Percentiles rank a stretch among this genome's conserved stretches.
Evolutionary conservation across 2,329 filamentous ascomycete species (phyloP).

Genomic region (Coccinonectria pachysandricola): DNA sequence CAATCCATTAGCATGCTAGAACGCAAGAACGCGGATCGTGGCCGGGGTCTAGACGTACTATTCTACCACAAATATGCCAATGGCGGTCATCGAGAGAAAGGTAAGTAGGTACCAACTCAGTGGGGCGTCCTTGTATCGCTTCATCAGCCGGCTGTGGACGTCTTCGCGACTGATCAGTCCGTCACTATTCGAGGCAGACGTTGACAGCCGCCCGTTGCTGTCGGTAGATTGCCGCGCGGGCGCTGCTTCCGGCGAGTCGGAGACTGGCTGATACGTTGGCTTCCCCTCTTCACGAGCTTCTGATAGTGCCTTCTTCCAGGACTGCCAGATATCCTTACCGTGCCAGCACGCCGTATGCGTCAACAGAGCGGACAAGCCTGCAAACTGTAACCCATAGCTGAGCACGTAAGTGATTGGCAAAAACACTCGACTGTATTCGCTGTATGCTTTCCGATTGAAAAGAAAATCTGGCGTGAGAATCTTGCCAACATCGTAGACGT

Average conservation of each 20-base stretch:
- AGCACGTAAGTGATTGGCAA: slow-evolving; percentile 80
- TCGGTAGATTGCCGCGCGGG: slow-evolving; percentile 9
- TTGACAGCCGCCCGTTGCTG: slow-evolving; percentile 16
- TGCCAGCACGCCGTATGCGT: slow-evolving; percentile 81
- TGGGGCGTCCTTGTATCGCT: slow-evolving; percentile 70
- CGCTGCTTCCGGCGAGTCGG: slow-evolving; percentile 16
- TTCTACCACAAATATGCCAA: slow-evolving; percentile 77
- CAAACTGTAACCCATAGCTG: slow-evolving; percentile 80
- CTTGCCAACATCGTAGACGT: slow-evolving; percentile 69
- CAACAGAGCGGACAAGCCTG: slow-evolving; percentile 66
- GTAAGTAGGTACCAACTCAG: slow-evolving; percentile 72
- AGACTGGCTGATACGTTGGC: slow-evolving; percentile 42
- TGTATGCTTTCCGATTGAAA: slow-evolving; percentile 68
- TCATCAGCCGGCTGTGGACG: slow-evolving; percentile 77
- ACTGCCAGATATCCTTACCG: slow-evolving; percentile 68
- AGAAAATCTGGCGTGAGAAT: slow-evolving; percentile 70
- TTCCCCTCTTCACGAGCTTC: slow-evolving; percentile 47
- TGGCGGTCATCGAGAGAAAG: slow-evolving; percentile 63
- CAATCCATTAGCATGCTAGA: background rate
- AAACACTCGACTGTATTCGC: slow-evolving; percentile 74
- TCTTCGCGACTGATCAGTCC: slow-evolving; percentile 62
- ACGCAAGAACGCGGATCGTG: no score
- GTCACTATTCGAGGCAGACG: slow-evolving; percentile 33
- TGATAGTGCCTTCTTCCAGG: slow-evolving; percentile 59
- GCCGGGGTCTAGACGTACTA: no score